Conservation (phyloP, 2,329 filamentous ascomycete species). For the Fusarium albidum region DNA sequence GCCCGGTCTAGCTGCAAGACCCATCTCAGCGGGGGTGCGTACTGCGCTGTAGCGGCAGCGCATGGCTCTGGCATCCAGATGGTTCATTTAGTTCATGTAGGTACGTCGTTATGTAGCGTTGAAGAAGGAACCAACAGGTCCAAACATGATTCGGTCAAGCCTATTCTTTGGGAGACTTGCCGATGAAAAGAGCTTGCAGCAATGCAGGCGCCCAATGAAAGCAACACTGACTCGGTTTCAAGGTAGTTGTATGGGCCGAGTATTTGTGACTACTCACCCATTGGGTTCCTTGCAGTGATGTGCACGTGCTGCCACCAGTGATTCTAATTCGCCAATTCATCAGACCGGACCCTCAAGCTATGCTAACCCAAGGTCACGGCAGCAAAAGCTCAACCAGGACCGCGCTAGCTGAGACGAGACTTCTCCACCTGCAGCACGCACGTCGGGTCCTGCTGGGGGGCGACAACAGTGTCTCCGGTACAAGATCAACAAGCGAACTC, state of each 20-base stretch:
- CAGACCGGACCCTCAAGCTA: conserved; percentile 18
- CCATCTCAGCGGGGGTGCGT: conserved; percentile 2
- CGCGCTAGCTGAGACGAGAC: conserved; percentile 17
- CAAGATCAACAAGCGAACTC: conserved; percentile 3
- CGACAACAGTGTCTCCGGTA: neutral
- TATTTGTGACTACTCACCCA: conserved; percentile 10
- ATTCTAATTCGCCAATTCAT: conserved; percentile 29
- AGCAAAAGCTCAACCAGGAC: conserved; percentile 14
- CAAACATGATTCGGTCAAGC: neutral
- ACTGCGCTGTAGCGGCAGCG: no score
- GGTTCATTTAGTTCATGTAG: no score
- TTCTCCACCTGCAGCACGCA: conserved; percentile 20
- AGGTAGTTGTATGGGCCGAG: conserved; percentile 15
- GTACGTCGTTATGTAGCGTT: neutral
- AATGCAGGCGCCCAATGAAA: neutral
- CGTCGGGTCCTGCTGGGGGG: neutral
- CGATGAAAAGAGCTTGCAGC: neutral
- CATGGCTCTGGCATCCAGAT: neutral
- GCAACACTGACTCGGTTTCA: neutral
- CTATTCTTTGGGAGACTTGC: neutral
- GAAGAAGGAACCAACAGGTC: neutral
- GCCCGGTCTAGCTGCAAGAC: neutral
- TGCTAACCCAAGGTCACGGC: neutral
- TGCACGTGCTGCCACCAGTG: conserved; percentile 25
- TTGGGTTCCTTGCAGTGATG: conserved; percentile 26